A percentile compares a stretch with the other conserved stretches of the same genome.
phyloP scores from a whole-genome alignment of 192 early-diverging fungal species.

The Gonapodya prolifera region DNA sequence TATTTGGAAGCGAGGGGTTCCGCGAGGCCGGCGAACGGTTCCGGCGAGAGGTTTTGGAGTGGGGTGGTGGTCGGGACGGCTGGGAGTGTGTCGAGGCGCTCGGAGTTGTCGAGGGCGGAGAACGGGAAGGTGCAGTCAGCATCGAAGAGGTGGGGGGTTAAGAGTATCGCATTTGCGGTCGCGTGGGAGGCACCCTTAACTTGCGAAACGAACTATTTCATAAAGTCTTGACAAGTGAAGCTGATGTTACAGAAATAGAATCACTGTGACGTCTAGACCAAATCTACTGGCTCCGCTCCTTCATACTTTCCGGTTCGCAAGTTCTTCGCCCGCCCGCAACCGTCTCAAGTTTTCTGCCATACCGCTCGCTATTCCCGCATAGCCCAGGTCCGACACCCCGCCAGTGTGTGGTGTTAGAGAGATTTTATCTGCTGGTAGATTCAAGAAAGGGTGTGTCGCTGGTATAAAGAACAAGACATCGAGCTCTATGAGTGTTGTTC shows the following conservation, averaged over 20 bases:
- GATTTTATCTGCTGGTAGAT: neutral
- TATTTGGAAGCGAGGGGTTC: constrained; percentile 21
- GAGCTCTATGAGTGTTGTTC: no score
- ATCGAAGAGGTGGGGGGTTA: neutral
- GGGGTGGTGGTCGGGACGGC: constrained; percentile 90
- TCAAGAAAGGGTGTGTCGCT: neutral
- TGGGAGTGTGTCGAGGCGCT: constrained; percentile 37
- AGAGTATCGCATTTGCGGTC: no score
- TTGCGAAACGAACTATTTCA: no score
- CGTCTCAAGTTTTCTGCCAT: neutral
- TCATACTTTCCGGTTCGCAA: neutral
- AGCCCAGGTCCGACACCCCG: neutral
- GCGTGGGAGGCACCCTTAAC: no score
- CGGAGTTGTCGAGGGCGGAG: neutral
- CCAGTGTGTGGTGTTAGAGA: neutral
- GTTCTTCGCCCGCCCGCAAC: neutral
- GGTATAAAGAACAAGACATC: no score
- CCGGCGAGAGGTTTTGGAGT: constrained; percentile 61
- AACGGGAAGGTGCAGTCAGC: neutral
- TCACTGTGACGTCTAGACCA: no score
- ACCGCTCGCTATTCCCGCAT: neutral
- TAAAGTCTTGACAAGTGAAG: no score
- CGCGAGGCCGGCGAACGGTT: constrained; percentile 53
- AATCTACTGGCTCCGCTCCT: neutral
- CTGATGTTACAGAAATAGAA: no score